Base-by-base conservation (phyloP, 805 yeast genomes). In the Ogataea methanolica region DNA sequence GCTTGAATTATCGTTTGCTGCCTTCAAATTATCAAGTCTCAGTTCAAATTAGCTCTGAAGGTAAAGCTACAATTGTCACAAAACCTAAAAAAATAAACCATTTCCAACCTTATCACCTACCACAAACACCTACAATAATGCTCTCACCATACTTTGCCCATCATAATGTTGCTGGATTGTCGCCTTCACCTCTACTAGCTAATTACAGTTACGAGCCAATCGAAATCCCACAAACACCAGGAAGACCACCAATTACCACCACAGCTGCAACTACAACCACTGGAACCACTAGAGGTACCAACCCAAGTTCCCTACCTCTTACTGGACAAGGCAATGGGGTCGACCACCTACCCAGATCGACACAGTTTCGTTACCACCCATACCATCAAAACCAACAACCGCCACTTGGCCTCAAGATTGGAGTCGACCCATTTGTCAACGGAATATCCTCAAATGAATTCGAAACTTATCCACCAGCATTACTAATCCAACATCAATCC, bases 31-130 rank as follows among this genome's bases (percentile, higher is more conserved):
- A 42, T 34, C 56, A 61, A 44, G 52, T 61, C 19, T 52, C 61
- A 0, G 56, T 61, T 6, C 54, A 58, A 31, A 51, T 61, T 2
- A 51, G 52, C 43, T 47, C 60, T 9, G 60, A 59, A 23, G 65
- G 65, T 35, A 59, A 57, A 41, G 73, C 65, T 43, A 53, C 57
- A 46, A 58, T 51, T 51, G 67, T 46, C 36, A 63, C 53, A 43
- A 61, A 54, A 52, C 62, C 42, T 46, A 50, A 43, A 48, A 48
- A 44, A 29, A 26, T 26, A 11, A 26, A 9, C 31, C 31, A 26
- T 26, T 19, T 47, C 6, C 23, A 43, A 22, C 34, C 21, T 19
- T 41, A 29, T 36, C 8, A 38, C n/a, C 26, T 40, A 43, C 51
- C 58, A 40, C 52, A 29, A 47, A 55, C 55, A 9, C 51, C 56